Percentiles rank a stretch among this genome's conserved stretches.
Evolutionary conservation across 2,329 filamentous ascomycete genomes (phyloP).

Genomic region (Colletotrichum agaves): DNA sequence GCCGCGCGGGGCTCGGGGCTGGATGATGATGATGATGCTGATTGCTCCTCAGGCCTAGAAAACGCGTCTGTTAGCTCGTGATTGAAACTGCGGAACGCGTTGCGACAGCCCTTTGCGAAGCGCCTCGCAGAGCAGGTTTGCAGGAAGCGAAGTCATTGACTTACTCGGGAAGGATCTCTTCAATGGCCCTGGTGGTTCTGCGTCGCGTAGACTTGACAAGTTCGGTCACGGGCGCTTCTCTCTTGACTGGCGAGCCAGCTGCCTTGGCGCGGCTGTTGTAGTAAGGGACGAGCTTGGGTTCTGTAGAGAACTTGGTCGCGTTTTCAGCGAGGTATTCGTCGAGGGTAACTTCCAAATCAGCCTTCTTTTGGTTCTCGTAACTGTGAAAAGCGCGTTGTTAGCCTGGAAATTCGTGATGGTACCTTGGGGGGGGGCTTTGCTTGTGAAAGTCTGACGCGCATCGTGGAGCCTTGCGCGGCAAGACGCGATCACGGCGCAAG

Average conservation of each 20-base stretch:
- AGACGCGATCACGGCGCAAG: constrained; percentile 12
- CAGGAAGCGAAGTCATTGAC: constrained; percentile 40
- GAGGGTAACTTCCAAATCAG: constrained; percentile 79
- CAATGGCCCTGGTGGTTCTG: constrained; percentile 55
- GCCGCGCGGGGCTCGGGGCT: constrained; percentile 45
- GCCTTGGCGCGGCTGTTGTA: constrained; percentile 74
- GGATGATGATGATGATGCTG: constrained; percentile 18
- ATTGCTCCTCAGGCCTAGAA: constrained; percentile 1
- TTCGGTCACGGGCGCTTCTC: constrained; percentile 55
- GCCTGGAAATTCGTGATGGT: constrained; percentile 36
- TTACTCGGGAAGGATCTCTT: constrained; percentile 58
- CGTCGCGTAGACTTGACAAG: constrained; percentile 59
- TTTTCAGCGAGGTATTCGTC: constrained; percentile 80
- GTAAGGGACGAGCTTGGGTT: constrained; percentile 77
- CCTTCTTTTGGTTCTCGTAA: constrained; percentile 78
- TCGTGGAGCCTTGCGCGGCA: constrained; percentile 15
- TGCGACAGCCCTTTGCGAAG: background rate
- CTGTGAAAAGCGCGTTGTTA: constrained; percentile 54
- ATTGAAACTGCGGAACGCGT: constrained; percentile 13
- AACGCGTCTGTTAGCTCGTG: constrained; percentile 31
- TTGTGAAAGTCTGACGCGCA: constrained; percentile 34
- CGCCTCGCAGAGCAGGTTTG: background rate
- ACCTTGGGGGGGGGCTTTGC: constrained; percentile 35
- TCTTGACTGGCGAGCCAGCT: constrained; percentile 71
- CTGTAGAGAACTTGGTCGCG: constrained; percentile 69